Evolutionary conservation across 2,329 filamentous ascomycete species (phyloP), one percentile per base, ranked within the genome.

Genomic region (Albophoma yamanashiensis): DNA sequence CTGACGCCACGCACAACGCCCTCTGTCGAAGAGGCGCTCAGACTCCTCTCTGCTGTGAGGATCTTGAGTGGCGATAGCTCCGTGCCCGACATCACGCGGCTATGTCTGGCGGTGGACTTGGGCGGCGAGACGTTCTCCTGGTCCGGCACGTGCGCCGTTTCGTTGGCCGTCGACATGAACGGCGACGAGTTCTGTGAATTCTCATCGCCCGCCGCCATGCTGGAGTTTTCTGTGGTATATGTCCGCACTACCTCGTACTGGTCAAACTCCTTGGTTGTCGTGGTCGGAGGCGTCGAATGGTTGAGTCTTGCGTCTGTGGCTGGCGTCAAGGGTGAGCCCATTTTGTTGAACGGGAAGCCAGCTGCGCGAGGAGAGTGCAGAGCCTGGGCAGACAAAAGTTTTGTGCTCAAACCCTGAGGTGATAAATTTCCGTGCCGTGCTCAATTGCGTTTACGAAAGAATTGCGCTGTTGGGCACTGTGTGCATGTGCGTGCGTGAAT

Each of bases 31-130:
- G 62, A 63, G 55, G 63, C n/a, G 55, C 57, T 57, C 58, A 60
- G 53, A 59, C 63, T 57, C 62, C 63, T 66, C 62, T 72, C 70
- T 45, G 72, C 73, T 39, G 75, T 68, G 42, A 85, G 74, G 56
- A 85, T 82, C 73, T 82, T 83, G 42, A 85, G 75, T 45, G 82
- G 82, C 57, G 82, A 83, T 39, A 84, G 77, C 65, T 82, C 82
- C 60, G 73, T 78, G 60, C 82, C 82, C 40, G 82, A 83, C 58
- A 84, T 72, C 64, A 85, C 79, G 63, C 82, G 79, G 27, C 81
- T 83, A 62, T 80, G 77, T 56, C 80, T 22, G 8, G 60, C 27
- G 20, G n/a, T 42, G 9, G 72, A 69, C 65, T 81, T 81, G 56
- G 74, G 73, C 14, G 79, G 76, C 50, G 77, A 77, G 43, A 74